Evolutionary conservation across 2,329 filamentous ascomycete species (phyloP).

Genomic region (Beauveria pseudobassiana): DNA sequence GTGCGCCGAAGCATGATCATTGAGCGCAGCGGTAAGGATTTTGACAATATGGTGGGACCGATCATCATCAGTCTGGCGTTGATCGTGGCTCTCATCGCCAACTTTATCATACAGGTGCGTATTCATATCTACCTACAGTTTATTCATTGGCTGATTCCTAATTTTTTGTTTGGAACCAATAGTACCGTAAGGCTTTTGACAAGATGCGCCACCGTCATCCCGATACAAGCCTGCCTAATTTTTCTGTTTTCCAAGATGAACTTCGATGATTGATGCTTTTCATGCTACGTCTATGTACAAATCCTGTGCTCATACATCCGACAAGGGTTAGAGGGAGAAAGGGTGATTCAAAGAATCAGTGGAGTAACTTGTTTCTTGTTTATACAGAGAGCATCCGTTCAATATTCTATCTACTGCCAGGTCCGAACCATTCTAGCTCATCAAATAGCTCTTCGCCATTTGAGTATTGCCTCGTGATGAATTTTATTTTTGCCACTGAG

Average conservation of each 20-base stretch:
- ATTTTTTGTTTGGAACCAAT: background rate
- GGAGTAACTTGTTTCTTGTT: background rate
- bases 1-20: conserved; percentile 71
- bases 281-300: background rate
- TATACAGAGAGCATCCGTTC: too few relatives aligned
- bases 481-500: too few relatives aligned
- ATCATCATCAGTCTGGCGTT: conserved; percentile 75
- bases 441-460: too few relatives aligned
- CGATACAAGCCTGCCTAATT: background rate
- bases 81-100: conserved; percentile 70
- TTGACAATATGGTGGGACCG: conserved; percentile 83
- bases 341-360: background rate
- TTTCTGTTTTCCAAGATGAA: background rate
- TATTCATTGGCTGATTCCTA: background rate
- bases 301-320: background rate
- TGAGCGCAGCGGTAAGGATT: conserved; percentile 81
- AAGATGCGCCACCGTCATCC: conserved; percentile 5
- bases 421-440: too few relatives aligned
- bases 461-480: too few relatives aligned
- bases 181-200: conserved; percentile 13
- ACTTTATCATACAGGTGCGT: conserved; percentile 79
- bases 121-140: too few relatives aligned
- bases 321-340: too few relatives aligned
- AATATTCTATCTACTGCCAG: too few relatives aligned
- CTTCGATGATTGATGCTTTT: background rate